These are phyloP conservation scores for Bjerkandera adusta DNA, from an alignment of 1,284 basidiomycete genomes.

Conservation along the genomic window DNA sequence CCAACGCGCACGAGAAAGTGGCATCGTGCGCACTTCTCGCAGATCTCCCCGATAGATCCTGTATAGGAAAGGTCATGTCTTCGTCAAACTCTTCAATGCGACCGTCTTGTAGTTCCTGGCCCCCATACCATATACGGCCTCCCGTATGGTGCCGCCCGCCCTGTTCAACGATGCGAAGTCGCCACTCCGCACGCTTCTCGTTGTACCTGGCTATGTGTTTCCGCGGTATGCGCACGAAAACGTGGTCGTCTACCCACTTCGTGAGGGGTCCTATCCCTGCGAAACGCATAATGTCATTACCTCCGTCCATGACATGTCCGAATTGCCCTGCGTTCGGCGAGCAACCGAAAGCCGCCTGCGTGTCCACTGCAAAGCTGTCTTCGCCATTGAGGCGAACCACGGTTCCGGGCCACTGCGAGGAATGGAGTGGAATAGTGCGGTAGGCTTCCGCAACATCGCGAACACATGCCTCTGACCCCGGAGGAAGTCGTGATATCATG, in stretches of 20 bases:
- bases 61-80: conserved; percentile 16
- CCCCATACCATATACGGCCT: conserved; percentile 30
- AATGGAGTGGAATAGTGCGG: conserved; percentile 31
- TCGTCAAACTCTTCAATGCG: conserved; percentile 21
- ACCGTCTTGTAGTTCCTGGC: conserved; percentile 10
- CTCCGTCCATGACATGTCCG: conserved; percentile 12
- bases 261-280: conserved; percentile 14
- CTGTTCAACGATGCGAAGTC: too few species aligned
- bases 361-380: conserved; percentile 25
- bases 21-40: conserved; percentile 12
- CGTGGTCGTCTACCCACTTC: conserved; percentile 23
- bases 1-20: conserved; percentile 17
- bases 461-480: conserved; percentile 33
- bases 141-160: too few species aligned
- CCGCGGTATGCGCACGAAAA: too few species aligned
- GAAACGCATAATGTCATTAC: conserved; percentile 19
- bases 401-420: conserved; percentile 31
- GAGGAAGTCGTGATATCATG: conserved; percentile 30
- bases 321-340: conserved; percentile 10
- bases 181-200: too few species aligned
- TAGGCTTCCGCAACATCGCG: conserved; percentile 33
- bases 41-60: conserved; percentile 12
- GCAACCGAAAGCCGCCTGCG: conserved; percentile 11
- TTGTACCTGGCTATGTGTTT: too few species aligned
- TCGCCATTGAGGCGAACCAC: conserved; percentile 25